Base-by-base conservation (phyloP, 2,329 filamentous ascomycete genomes). In the Ceratocystis ficicola region DNA sequence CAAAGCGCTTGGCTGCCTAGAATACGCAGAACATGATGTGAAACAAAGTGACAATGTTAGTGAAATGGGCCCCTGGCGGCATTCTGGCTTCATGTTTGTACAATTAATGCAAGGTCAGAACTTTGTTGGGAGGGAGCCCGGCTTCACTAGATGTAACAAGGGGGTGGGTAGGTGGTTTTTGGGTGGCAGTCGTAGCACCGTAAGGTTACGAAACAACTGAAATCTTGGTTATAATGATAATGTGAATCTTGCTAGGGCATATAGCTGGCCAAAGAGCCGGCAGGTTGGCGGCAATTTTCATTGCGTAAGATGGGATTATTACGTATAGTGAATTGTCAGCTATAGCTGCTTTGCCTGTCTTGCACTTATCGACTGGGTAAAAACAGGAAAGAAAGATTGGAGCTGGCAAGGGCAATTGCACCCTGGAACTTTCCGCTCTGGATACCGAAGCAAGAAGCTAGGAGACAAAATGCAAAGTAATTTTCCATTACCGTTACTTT, bases 1-100 rank as follows among this genome's bases (percentile, higher is more conserved):
- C 55, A 59, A 59, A 8, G 28, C 55, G 55, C 55, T 36, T 59
- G 28, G 55, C n/a, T 59, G 55, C 55, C 28, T 59, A 59, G 36
- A 36, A 59, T 10, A 15, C 55, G 8, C 55, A n/a, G 17, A 59
- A 36, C 30, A 36, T 15, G 15, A 36, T 59, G 55, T 59, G 55
- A 59, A 59, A 59, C 55, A n/a, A 36, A 32, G 55, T 36, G 8
- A 36, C 12, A 59, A 59, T 59, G 55, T 36, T 41, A 15, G 55
- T 32, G 55, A 20, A 36, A 59, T 30, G 30, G n/a, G 55, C 55
- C 55, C 55, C 55, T 59, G 55, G 28, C 55, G 28, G 55, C 55
- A 32, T 17, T 15, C 4, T 36, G 25, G 52, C 25, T 32, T 59
- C 25, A 59, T 32, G 17, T 5, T 52, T 8, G 20, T 25, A 52